These are phyloP conservation scores for Venturiaceae sp. DNA, from an alignment of 2,329 filamentous ascomycete genomes.

Conservation along the genomic window DNA sequence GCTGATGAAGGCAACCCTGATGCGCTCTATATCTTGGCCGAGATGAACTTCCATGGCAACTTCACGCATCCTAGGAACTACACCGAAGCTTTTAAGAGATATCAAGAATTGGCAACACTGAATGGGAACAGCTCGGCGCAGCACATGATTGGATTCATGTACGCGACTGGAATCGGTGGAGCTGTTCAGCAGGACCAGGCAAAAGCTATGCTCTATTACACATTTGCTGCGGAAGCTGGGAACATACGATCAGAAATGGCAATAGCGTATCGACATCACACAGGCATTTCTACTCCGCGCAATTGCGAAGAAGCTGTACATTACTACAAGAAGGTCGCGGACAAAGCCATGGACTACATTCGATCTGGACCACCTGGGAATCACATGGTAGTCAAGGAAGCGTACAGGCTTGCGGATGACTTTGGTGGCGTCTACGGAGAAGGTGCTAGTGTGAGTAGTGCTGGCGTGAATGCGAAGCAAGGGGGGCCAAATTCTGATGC, in stretches of 20 bases:
- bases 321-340: slow-evolving; percentile 88
- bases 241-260: slow-evolving; percentile 89
- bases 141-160: slow-evolving; percentile 92
- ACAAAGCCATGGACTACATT: slow-evolving; percentile 84
- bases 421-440: slow-evolving; percentile 89
- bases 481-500: slow-evolving; percentile 66
- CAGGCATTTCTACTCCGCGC: slow-evolving; percentile 74
- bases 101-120: slow-evolving; percentile 63
- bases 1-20: slow-evolving; percentile 57
- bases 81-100: slow-evolving; percentile 67
- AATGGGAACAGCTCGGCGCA: slow-evolving; percentile 88
- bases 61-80: slow-evolving; percentile 81
- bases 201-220: slow-evolving; percentile 86
- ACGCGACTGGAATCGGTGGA: slow-evolving; percentile 82
- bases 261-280: slow-evolving; percentile 74
- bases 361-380: slow-evolving; percentile 86
- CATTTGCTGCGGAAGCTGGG: slow-evolving; percentile 77
- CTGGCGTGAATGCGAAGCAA: slow-evolving; percentile 71
- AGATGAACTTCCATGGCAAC: slow-evolving; percentile 96
- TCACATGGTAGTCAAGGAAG: slow-evolving; percentile 63
- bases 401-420: slow-evolving; percentile 82
- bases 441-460: slow-evolving; percentile 82
- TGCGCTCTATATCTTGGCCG: slow-evolving; percentile 78
- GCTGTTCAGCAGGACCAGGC: slow-evolving; percentile 80
- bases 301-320: slow-evolving; percentile 76